Base-by-base conservation (phyloP, 2,329 filamentous ascomycete genomes). In the Calonectria pteridis region DNA sequence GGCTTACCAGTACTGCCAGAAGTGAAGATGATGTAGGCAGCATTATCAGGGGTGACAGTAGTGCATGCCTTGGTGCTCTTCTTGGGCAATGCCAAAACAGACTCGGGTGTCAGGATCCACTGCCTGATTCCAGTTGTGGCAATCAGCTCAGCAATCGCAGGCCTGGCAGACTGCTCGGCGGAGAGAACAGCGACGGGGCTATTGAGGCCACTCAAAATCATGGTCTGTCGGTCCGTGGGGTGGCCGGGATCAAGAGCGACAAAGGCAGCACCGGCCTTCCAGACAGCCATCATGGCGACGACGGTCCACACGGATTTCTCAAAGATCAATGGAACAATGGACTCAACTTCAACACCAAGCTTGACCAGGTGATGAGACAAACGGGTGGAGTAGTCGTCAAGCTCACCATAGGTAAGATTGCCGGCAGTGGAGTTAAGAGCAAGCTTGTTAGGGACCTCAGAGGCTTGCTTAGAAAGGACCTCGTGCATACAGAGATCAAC, bases 1-100 rank as follows among this genome's bases (percentile, higher is more conserved):
- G 78, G 78, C 0, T 69, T 13, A 4, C 78, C 78, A 0, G 78
- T 80, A 0, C 71, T 79, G 0, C 78, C 78, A 0, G 78, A 80
- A 0, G 78, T 80, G 35, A 76, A 80, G 7, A 79, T 73, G 13
- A 79, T 29, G 2, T 76, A 78, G 6, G 77, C 77, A 40, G 55
- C 55, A 28, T 62, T 62, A 9, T 62, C 55, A 2, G 55, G 55
- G 6, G 23, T 62, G 7, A 62, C 55, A 26, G 55, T 28, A 20
- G 55, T 40, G 23, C 55, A 62, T 28, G 55, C 55, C 55, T 62
- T 62, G 33, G 33, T 40, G 9, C 35, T 14, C 33, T 40, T 62
- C 33, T 40, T 62, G 13, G 55, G 55, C 33, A 62, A 14, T 0
- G 55, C 55, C 33, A 62, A 18, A 20, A 62, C 55, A 2, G 55